Base-by-base conservation (phyloP, 495 filamentous ascomycete genomes). In the Penicillium lividum region DNA sequence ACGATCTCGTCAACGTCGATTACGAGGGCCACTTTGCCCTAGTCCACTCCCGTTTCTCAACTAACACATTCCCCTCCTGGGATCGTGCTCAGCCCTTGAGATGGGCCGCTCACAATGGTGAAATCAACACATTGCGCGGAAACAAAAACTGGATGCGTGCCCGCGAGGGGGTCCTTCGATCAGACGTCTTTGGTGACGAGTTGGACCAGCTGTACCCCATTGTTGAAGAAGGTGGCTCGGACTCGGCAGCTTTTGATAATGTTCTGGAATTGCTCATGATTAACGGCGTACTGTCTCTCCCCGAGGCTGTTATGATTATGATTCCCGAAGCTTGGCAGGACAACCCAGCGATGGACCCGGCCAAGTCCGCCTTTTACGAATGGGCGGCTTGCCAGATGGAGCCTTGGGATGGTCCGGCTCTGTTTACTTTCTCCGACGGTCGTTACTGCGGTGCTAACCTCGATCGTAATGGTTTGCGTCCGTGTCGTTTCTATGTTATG, bases 111-210 rank as follows among this genome's bases (percentile, higher is more conserved):
- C 94, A 99, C 80, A 99, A 99, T 68, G 94, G 94, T 79, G 94
- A 99, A 75, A 98, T 99, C 63, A 99, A 99, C 73, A 99, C 94
- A 4, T 80, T 99, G 61, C 89, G 94, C 64, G 94, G 94, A 49
- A 99, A 99, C 80, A 99, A 99, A 83, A 99, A 99, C 78, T 99
- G 95, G 94, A 99, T 99, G 94, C 86, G 94, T 56, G 93, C 94
- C 51, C 88, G 94, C 70, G 94, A 99, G 72, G 95, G 94, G 73
- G 89, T 97, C 53, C 89, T 99, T 80, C 88, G 90, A 67, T 98
- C 95, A 6, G 86, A 91, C 43, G 83, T 96, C 53, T 98, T 99
- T 66, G 91, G 90, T 50, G 92, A 96, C 30, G 93, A 97, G 71
- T 87, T 99, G 1, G 91, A 99, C 69, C 75, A 77, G 55, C 81